A percentile compares a stretch with the other conserved stretches of the same genome.
Conservation (phyloP, 768 basidiomycete genomes). For the Kwoniella heveanensis region DNA sequence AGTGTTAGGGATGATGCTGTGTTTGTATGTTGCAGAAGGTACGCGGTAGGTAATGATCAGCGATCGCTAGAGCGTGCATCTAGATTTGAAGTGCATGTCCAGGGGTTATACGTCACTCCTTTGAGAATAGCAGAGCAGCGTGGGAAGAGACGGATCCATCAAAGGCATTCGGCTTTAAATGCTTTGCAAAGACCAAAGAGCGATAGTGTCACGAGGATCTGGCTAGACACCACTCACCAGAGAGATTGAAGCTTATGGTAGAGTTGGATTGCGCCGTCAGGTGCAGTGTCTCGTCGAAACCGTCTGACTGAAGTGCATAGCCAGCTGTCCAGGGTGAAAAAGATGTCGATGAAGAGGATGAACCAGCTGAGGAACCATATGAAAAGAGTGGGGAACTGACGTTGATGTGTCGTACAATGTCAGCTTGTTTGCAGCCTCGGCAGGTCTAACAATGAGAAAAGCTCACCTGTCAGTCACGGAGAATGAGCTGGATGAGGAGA, state of each 20-base stretch:
- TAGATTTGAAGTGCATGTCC: neutral
- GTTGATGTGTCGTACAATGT: neutral
- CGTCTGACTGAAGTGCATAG: slow-evolving; percentile 39
- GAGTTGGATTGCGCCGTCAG: slow-evolving; percentile 15
- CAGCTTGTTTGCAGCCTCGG: too few species aligned
- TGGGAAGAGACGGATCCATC: neutral
- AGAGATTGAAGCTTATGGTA: slow-evolving; percentile 36
- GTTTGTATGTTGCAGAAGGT: too few species aligned
- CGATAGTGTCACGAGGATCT: too few species aligned
- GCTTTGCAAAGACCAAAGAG: neutral
- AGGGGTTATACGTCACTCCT: neutral
- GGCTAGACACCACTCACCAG: too few species aligned
- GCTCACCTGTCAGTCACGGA: slow-evolving; percentile 45
- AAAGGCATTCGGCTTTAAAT: neutral
- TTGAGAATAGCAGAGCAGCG: neutral
- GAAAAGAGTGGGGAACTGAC: slow-evolving; percentile 35
- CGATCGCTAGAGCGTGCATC: neutral
- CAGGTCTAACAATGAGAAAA: too few species aligned
- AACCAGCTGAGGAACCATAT: slow-evolving; percentile 10
- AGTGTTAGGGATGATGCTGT: slow-evolving; percentile 41
- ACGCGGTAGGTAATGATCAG: too few species aligned
- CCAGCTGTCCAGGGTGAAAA: slow-evolving; percentile 38
- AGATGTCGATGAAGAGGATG: neutral
- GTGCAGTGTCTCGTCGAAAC: slow-evolving; percentile 46
- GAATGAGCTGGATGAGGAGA: slow-evolving; percentile 22